Conservation (phyloP, 352 stramenopile species). For the Globisporangium takayamanum region DNA sequence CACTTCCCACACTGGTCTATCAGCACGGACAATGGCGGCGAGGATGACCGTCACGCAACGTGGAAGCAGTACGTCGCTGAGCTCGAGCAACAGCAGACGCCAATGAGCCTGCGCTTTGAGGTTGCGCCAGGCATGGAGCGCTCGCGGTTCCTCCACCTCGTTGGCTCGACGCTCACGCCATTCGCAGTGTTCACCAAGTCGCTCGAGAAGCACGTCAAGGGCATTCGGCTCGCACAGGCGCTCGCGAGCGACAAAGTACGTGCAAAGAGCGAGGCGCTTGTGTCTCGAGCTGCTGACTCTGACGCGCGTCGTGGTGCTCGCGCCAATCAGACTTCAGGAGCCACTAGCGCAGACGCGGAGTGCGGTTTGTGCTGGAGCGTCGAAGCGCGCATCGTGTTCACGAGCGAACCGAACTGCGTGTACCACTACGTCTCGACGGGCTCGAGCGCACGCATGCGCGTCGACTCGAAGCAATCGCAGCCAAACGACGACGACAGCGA, state of each 20-base stretch:
- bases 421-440: conserved; percentile 62
- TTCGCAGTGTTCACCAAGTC: conserved; percentile 38
- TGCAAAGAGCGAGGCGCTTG: conserved; percentile 3
- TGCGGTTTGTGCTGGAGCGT: conserved; percentile 45
- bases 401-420: conserved; percentile 29
- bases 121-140: conserved; percentile 45
- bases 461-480: not conserved
- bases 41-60: not conserved
- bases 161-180: conserved; percentile 40
- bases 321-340: not conserved
- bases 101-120: conserved; percentile 38
- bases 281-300: conserved; percentile 14
- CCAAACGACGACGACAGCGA: not conserved
- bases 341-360: not conserved
- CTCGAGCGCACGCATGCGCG: conserved; percentile 29
- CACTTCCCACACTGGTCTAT: conserved; percentile 38
- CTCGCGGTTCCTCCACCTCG: conserved; percentile 43
- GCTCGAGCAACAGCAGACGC: conserved; percentile 17
- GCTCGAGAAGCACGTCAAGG: conserved; percentile 33
- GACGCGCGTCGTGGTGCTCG: not conserved
- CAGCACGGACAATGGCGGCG: conserved; percentile 3
- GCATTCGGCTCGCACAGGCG: conserved; percentile 45
- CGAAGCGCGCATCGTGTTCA: conserved; percentile 46
- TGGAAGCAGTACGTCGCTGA: conserved; percentile 24
- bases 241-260: conserved; percentile 40